Evolutionary conservation across 768 basidiomycete genomes (phyloP).

Genomic region (Rhodotorula kratochvilovae): DNA sequence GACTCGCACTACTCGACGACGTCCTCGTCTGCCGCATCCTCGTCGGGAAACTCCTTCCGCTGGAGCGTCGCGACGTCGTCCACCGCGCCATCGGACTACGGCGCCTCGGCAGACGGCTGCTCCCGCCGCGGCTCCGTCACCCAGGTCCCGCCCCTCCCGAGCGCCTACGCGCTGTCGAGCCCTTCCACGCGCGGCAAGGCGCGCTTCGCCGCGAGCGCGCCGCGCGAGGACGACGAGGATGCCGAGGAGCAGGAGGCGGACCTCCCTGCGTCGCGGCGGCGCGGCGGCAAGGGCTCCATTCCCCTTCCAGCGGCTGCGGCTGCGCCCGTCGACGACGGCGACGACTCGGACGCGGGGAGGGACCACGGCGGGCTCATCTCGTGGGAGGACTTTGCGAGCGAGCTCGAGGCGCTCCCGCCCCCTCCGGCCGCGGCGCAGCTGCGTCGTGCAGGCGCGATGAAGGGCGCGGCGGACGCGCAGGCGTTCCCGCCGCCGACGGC

Average conservation of each 20-base stretch:
- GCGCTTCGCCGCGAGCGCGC: not conserved
- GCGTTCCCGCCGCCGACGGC: not conserved
- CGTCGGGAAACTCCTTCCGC: conserved; percentile 24
- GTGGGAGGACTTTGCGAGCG: conserved; percentile 29
- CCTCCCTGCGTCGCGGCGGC: not conserved
- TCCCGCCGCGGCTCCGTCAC: conserved; percentile 11
- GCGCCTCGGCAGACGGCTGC: conserved; percentile 4
- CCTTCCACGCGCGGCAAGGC: not conserved
- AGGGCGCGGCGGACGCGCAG: not conserved
- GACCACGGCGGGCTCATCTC: conserved; percentile 18
- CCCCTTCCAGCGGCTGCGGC: too few relatives aligned
- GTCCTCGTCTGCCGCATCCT: conserved; percentile 4
- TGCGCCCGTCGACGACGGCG: not conserved
- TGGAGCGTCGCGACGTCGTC: conserved; percentile 37
- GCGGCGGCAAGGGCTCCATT: too few relatives aligned
- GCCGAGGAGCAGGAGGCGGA: too few relatives aligned
- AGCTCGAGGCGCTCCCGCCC: conserved; percentile 16
- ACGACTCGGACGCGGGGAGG: not conserved
- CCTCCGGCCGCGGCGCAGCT: not conserved
- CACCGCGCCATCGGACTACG: conserved; percentile 22
- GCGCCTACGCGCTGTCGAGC: not conserved
- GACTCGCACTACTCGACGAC: conserved; percentile 7
- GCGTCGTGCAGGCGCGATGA: not conserved
- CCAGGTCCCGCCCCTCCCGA: not conserved
- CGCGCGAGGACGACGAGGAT: not conserved